Evolutionary conservation across 129 eudicot genomes (phyloP).

Genomic region (Flaveria robusta): DNA sequence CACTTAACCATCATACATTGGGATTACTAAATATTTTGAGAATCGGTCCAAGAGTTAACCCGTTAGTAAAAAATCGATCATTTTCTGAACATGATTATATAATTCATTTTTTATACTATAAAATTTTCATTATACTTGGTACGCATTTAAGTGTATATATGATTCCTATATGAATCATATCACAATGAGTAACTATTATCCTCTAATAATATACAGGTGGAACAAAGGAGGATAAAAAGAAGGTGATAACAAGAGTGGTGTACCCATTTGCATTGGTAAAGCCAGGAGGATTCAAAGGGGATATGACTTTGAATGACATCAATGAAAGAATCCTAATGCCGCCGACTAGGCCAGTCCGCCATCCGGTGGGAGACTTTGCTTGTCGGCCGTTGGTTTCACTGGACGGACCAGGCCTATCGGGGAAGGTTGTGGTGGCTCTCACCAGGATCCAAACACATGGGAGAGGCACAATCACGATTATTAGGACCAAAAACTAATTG

Average conservation of each 20-base stretch:
- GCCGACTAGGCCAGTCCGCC: constrained; percentile 74
- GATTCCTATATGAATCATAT: too few relatives aligned
- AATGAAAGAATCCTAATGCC: constrained; percentile 83
- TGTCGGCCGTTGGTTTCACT: constrained; percentile 59
- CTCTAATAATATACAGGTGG: constrained; percentile 23
- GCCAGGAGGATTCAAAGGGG: constrained; percentile 92
- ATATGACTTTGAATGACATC: constrained; percentile 73
- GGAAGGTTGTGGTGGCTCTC: constrained; percentile 87
- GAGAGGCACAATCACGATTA: constrained; percentile 89
- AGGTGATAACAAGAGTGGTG: constrained; percentile 50
- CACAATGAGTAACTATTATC: not conserved
- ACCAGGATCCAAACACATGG: constrained; percentile 87
- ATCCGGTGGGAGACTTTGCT: constrained; percentile 94
- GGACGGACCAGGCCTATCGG: constrained; percentile 76
- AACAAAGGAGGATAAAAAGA: constrained; percentile 42
- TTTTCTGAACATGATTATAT: not conserved
- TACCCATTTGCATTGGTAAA: constrained; percentile 89
- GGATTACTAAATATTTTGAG: not conserved
- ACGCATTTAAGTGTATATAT: not conserved
- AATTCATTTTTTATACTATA: not conserved
- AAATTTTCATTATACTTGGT: not conserved
- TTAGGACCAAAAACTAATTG: constrained; percentile 66
- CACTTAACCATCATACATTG: constrained; percentile 12
- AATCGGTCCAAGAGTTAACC: not conserved
- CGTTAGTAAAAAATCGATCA: too few relatives aligned